Percentiles rank a stretch among this genome's conserved stretches.
These are phyloP conservation scores for Aquilaria yunnanensis DNA, from an alignment of 345 rosid species.

Conservation along the genomic window DNA sequence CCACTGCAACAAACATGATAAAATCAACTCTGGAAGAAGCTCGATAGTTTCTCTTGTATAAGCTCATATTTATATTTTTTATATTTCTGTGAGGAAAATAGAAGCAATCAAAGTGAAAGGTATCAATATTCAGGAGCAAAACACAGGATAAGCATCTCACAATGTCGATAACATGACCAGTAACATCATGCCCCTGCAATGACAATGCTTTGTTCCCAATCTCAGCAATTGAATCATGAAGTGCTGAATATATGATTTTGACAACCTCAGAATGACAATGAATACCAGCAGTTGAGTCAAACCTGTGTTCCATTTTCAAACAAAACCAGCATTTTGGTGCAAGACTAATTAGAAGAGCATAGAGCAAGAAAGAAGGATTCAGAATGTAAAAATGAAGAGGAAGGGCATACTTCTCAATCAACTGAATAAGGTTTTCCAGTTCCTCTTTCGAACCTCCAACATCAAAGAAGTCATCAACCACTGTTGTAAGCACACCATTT, in stretches of 20 bases:
- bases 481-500: conserved; percentile 77
- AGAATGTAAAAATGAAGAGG: neutral
- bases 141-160: conserved; percentile 27
- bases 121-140: neutral
- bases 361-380: neutral
- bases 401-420: conserved; percentile 51
- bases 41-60: neutral
- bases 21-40: neutral
- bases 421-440: conserved; percentile 50
- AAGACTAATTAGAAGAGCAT: conserved; percentile 10
- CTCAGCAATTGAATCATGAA: conserved; percentile 60
- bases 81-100: neutral
- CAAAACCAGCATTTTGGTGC: conserved; percentile 8
- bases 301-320: conserved; percentile 37
- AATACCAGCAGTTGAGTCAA: conserved; percentile 42
- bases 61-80: neutral
- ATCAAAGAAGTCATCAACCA: conserved; percentile 85
- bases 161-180: conserved; percentile 41
- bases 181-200: conserved; percentile 61
- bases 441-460: conserved; percentile 83
- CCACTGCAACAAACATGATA: conserved; percentile 56
- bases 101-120: neutral
- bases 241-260: conserved; percentile 69
- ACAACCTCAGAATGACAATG: conserved; percentile 66
- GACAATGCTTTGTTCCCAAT: conserved; percentile 50